phyloP scores from a whole-genome alignment of 2,329 filamentous ascomycete species.

The Rugonectria rugulosa region DNA sequence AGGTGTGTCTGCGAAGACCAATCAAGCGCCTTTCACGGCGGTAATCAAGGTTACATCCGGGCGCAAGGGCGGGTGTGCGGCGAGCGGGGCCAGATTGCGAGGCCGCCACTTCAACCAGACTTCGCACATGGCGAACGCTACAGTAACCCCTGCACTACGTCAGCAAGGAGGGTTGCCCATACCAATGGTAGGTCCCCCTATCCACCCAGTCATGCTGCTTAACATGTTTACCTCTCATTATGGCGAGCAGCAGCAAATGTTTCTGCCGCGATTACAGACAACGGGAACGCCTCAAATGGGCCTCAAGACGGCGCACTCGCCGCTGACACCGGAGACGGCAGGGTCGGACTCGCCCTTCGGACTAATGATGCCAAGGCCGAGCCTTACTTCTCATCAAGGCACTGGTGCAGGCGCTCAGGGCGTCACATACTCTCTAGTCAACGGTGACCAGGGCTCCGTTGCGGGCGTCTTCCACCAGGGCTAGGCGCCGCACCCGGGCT shows the following conservation, averaged over 20 bases:
- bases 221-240: conserved; percentile 31
- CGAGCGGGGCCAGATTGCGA: conserved; percentile 38
- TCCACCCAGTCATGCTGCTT: conserved; percentile 29
- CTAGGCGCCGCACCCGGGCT: conserved; percentile 12
- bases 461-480: conserved; percentile 35
- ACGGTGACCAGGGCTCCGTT: conserved; percentile 27
- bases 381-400: conserved; percentile 19
- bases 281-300: conserved; percentile 28
- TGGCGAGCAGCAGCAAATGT: conserved; percentile 32
- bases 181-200: conserved; percentile 18
- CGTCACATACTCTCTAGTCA: conserved; percentile 28
- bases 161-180: conserved; percentile 25
- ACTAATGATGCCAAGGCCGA: conserved; percentile 31
- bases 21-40: too few relatives aligned
- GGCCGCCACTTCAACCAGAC: conserved; percentile 32
- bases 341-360: conserved; percentile 23
- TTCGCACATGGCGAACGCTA: conserved; percentile 23
- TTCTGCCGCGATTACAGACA: conserved; percentile 32
- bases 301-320: conserved; percentile 30
- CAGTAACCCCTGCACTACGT: too few relatives aligned
- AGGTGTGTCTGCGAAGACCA: too few relatives aligned
- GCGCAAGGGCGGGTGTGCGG: conserved; percentile 44
- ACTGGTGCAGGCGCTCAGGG: not conserved
- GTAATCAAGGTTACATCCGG: conserved; percentile 43
- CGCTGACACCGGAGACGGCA: conserved; percentile 32